A percentile compares a stretch with the other conserved stretches of the same genome.
Evolutionary conservation across 768 basidiomycete genomes (phyloP).

Genomic region (Psilocybe tampanensis): DNA sequence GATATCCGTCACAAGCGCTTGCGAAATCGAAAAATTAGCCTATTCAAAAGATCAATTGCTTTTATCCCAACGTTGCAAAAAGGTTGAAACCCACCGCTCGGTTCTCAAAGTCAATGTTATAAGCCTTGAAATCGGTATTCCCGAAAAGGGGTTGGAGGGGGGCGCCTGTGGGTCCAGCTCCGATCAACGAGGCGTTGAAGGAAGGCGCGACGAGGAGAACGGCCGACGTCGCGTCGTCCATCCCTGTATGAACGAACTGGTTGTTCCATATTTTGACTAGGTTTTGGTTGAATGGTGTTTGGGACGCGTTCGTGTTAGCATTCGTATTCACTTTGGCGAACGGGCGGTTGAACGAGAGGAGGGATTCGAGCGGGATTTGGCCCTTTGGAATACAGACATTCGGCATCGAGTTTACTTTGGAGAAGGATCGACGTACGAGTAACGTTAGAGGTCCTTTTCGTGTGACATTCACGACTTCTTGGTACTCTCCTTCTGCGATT

Average conservation of each 20-base stretch:
- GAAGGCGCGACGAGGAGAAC: conserved; percentile 60
- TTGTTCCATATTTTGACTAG: conserved; percentile 58
- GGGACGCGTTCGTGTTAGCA: conserved; percentile 28
- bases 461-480: conserved; percentile 61
- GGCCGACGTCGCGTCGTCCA: conserved; percentile 61
- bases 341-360: conserved; percentile 34
- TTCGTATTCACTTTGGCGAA: no score
- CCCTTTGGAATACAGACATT: conserved; percentile 35
- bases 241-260: conserved; percentile 39
- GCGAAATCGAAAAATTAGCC: conserved; percentile 62
- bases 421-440: conserved; percentile 40
- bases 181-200: conserved; percentile 58
- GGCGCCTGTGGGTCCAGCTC: conserved; percentile 60
- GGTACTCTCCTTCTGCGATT: conserved; percentile 59
- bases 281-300: conserved; percentile 47
- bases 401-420: conserved; percentile 4
- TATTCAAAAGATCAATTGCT: conserved; percentile 14
- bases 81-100: conserved; percentile 48
- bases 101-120: conserved; percentile 71
- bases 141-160: conserved; percentile 54
- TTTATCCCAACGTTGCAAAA: neutral
- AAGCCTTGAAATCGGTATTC: conserved; percentile 59
- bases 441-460: conserved; percentile 55
- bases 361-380: conserved; percentile 43
- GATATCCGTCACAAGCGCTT: conserved; percentile 63